These are phyloP conservation scores for Fusarium phyllophilum DNA, from an alignment of 2,329 filamentous ascomycete species.

Conservation along the genomic window DNA sequence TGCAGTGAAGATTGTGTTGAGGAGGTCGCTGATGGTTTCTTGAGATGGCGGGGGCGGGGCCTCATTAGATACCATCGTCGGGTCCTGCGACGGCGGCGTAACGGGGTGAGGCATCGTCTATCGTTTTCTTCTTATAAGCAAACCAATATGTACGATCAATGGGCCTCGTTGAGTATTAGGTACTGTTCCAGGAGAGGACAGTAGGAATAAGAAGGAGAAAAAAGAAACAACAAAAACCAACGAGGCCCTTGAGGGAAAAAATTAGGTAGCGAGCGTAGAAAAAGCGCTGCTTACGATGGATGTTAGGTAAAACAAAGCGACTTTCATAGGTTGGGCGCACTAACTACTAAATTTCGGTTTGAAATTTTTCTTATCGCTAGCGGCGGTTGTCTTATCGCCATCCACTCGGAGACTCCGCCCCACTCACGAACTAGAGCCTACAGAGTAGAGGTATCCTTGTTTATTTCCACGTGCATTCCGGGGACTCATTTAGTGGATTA, in stretches of 20 bases:
- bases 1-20: conserved; percentile 75
- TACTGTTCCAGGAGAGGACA: conserved; percentile 12
- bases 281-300: conserved; percentile 39
- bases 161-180: conserved; percentile 36
- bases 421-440: conserved; percentile 1
- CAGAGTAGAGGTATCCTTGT: not conserved
- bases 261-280: conserved; percentile 31
- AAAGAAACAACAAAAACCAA: conserved; percentile 37
- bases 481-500: conserved; percentile 22
- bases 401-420: conserved; percentile 28
- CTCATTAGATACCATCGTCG: conserved; percentile 57
- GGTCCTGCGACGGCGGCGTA: conserved; percentile 54
- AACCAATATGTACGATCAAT: not conserved
- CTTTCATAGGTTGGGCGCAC: conserved; percentile 32
- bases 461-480: conserved; percentile 41
- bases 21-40: conserved; percentile 72
- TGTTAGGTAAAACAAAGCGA: conserved; percentile 23
- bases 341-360: conserved; percentile 21
- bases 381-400: conserved; percentile 20
- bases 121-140: conserved; percentile 12
- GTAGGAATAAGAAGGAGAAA: not conserved
- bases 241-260: conserved; percentile 40
- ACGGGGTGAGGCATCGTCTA: conserved; percentile 60
- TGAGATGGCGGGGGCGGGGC: conserved; percentile 68
- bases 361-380: conserved; percentile 34